Conservation (phyloP, 768 basidiomycete genomes). For the Pisolithus marmoratus region DNA sequence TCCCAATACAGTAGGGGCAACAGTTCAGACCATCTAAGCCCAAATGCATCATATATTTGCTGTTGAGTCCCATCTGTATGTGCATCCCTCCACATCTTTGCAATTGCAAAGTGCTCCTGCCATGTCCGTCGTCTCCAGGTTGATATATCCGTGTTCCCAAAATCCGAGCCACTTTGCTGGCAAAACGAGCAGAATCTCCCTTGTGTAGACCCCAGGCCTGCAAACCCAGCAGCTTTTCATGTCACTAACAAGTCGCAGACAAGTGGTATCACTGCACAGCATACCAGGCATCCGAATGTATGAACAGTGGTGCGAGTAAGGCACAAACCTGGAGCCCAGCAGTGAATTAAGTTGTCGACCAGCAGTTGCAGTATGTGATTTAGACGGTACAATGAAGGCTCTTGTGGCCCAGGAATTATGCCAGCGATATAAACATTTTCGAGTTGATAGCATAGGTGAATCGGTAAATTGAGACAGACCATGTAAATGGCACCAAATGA, state of each 20-base stretch:
- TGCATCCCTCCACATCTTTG: conserved; percentile 12
- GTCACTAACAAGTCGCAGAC: conserved; percentile 20
- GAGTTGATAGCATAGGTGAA: conserved; percentile 20
- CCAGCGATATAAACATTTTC: conserved; percentile 34
- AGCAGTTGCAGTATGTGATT: conserved; percentile 35
- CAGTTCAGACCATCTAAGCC: conserved; percentile 26
- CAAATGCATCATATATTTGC: conserved; percentile 9
- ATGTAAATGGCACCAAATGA: conserved; percentile 27
- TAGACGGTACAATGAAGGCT: conserved; percentile 25
- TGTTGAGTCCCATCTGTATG: conserved; percentile 9
- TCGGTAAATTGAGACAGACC: conserved; percentile 26
- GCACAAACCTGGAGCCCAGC: conserved; percentile 31
- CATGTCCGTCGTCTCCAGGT: conserved; percentile 14
- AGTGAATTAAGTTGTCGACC: conserved; percentile 29
- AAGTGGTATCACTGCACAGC: conserved; percentile 23
- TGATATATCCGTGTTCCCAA: conserved; percentile 15
- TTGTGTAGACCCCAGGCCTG: conserved; percentile 4
- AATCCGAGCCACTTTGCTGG: conserved; percentile 3
- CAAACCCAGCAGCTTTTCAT: conserved; percentile 19
- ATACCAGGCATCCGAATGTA: conserved; percentile 22
- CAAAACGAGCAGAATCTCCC: conserved; percentile 23
- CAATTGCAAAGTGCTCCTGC: conserved; percentile 12
- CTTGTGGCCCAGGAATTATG: conserved; percentile 10
- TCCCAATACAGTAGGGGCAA: conserved; percentile 34
- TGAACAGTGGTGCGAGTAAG: conserved; percentile 17